Evolutionary conservation across 2,329 filamentous ascomycete species (phyloP), one percentile per base, ranked within the genome.

Genomic region (Nemania serpens): DNA sequence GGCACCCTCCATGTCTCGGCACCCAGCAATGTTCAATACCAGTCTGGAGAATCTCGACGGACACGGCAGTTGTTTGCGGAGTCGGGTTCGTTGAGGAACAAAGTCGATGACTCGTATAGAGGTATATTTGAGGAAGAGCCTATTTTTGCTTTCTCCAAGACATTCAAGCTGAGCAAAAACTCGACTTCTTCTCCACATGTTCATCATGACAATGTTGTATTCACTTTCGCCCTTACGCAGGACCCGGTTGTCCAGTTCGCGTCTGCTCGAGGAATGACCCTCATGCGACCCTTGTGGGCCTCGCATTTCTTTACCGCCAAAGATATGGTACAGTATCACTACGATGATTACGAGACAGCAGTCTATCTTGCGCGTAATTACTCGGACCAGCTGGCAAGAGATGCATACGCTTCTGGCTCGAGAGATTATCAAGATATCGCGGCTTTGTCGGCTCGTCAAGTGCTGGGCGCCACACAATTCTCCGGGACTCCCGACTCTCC

Each of bases 181-280:
- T 69, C 73, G 9, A 73, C 73, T 34, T 62, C 66, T 9, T 71
- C 69, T 47, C 68, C 68, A 29, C 69, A 63, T 50, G 63, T 60
- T 6, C 69, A 72, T 6, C 74, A 73, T n/a, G 81, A 84, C 43
- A 88, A 83, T 59, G 82, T 88, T 5, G 79, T 88, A 2, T 95
- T 95, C 73, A 93, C 90, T 0, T 83, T 95, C 67, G 86, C 89
- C 2, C 85, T 93, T 62, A 84, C 90, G 29, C 91, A 95, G 68
- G 85, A 93, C 66, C 89, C 90, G 0, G 88, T 94, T 17, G 88
- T 90, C 7, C 91, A 94, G 69, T 96, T 86, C 76, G 90, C 91
- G 25, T 86, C 91, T 9, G 86, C 89, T 25, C 85, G 90, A 43
- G 91, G 91, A 1, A 75, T 93, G 65, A 93, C 90, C 0, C 78